Evolutionary conservation across 176 grass and related monocot genomes (phyloP).

Genomic region (Saccharum officinarum): DNA sequence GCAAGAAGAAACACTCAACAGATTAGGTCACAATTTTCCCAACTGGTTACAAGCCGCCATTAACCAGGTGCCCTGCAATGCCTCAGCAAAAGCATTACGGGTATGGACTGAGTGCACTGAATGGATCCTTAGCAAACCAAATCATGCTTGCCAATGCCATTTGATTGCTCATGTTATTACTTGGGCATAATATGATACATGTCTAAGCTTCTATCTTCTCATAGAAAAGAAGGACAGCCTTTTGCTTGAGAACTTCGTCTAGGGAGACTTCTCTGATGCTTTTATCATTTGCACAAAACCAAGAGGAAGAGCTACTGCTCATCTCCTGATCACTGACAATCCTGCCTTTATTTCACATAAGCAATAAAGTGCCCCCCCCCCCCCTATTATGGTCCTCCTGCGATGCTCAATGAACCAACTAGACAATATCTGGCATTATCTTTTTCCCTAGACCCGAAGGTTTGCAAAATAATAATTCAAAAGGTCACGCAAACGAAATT

Average conservation of each 20-base stretch:
- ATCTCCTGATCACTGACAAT: background rate
- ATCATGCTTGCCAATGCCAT: background rate
- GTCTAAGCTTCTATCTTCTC: constrained; percentile 33
- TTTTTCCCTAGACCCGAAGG: too few species aligned
- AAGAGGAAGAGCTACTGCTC: constrained; percentile 7
- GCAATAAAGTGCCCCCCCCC: too few species aligned
- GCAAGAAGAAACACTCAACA: background rate
- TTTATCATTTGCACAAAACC: constrained; percentile 51
- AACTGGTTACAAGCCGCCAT: background rate
- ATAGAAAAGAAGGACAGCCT: constrained; percentile 68
- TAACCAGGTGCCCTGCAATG: background rate
- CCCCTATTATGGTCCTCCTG: too few species aligned
- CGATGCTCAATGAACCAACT: too few species aligned
- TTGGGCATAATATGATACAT: background rate
- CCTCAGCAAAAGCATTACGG: too few species aligned
- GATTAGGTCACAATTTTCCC: background rate
- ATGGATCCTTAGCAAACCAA: background rate
- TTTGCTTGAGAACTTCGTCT: constrained; percentile 40
- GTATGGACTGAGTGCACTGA: too few species aligned
- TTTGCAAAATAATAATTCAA: background rate
- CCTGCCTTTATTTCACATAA: constrained; percentile 35
- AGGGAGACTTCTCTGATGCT: constrained; percentile 36
- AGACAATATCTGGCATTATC: too few species aligned
- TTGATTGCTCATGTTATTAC: background rate
- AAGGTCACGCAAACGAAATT: too few species aligned